Percentiles rank a stretch among this genome's conserved stretches.
These are phyloP conservation scores for Diatrype stigma DNA, from an alignment of 2,329 filamentous ascomycete genomes.

Conservation along the genomic window DNA sequence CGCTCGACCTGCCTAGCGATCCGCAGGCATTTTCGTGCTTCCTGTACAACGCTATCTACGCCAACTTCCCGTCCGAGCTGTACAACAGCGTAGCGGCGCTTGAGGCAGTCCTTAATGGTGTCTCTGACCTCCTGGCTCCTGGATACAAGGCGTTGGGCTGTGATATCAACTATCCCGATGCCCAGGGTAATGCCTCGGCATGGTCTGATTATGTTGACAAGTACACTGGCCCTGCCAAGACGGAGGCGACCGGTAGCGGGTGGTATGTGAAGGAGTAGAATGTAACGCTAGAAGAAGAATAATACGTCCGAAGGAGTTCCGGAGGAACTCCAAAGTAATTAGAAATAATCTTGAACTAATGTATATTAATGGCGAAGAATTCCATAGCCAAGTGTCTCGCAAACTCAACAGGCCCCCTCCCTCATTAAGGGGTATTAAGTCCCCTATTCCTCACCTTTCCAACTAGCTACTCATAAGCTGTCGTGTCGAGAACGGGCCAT, in stretches of 20 bases:
- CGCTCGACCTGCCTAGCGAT: constrained; percentile 7
- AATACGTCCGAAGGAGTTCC: too few species aligned
- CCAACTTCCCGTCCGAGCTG: constrained; percentile 11
- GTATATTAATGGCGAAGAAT: too few species aligned
- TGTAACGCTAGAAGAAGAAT: too few species aligned
- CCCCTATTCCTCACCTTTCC: too few species aligned
- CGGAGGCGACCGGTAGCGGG: background rate
- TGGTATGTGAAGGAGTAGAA: background rate
- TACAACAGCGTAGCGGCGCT: constrained; percentile 6
- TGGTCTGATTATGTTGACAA: background rate
- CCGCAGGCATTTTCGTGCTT: constrained; percentile 11
- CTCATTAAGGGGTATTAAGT: too few species aligned
- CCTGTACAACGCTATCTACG: constrained; percentile 12
- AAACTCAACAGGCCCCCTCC: too few species aligned
- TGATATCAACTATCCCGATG: constrained; percentile 6
- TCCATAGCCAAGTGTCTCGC: too few species aligned
- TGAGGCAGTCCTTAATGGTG: constrained; percentile 4
- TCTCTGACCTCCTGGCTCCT: constrained; percentile 5
- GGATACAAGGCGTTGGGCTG: constrained; percentile 11
- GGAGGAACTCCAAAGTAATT: too few species aligned
- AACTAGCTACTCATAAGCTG: too few species aligned
- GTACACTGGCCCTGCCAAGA: constrained; percentile 2
- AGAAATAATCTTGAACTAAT: too few species aligned
- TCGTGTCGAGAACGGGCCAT: too few species aligned
- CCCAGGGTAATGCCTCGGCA: background rate